Conservation (phyloP, 139 green algal species). For the Tetradesmus obliquus region DNA sequence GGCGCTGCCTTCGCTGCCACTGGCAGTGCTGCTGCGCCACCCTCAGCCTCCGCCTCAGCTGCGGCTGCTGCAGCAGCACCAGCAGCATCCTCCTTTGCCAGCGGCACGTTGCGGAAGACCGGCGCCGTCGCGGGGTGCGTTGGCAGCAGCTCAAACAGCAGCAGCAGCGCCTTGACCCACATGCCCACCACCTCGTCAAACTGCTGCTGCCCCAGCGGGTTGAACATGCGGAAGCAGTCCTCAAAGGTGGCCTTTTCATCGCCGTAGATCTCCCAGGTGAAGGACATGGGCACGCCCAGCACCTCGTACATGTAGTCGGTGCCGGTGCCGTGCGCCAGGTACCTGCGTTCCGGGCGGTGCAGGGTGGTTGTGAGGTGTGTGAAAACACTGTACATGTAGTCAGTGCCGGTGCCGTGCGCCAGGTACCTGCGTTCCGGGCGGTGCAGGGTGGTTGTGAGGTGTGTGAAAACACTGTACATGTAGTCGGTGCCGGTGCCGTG, state of each 20-base stretch:
- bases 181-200: conserved; percentile 57
- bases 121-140: conserved; percentile 63
- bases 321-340: conserved; percentile 95
- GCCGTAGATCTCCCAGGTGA: conserved; percentile 98
- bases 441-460: no score
- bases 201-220: conserved; percentile 74
- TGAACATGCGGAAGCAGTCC: conserved; percentile 99
- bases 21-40: not conserved
- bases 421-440: no score
- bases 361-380: not conserved
- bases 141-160: conserved; percentile 76
- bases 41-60: not conserved
- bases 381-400: not conserved
- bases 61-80: not conserved
- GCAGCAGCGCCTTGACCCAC: conserved; percentile 76
- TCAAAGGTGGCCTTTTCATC: conserved; percentile 81
- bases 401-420: no score
- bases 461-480: no score
- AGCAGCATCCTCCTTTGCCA: not conserved
- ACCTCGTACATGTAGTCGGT: conserved; percentile 96
- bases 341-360: conserved; percentile 55
- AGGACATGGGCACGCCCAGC: conserved; percentile 81
- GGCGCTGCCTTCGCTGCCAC: not conserved
- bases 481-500: no score
- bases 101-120: conserved; percentile 3